Evolutionary conservation across 371 early-diverging fungal species (phyloP).

Genomic region (Circinella minor): DNA sequence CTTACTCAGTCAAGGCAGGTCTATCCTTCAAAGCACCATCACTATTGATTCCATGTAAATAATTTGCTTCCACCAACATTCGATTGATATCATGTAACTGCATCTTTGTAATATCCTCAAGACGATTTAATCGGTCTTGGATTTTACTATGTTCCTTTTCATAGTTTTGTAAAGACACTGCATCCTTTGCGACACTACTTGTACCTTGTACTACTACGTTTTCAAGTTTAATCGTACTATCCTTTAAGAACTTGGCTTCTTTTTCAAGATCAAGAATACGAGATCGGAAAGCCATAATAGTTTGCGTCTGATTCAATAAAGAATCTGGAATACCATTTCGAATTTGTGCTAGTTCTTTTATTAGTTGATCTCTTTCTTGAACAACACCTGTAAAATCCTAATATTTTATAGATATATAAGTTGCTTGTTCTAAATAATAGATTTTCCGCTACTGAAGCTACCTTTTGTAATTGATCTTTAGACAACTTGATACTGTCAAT

Average conservation of each 20-base stretch:
- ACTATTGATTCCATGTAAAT: constrained; percentile 50
- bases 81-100: constrained; percentile 72
- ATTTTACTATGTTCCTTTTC: constrained; percentile 59
- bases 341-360: constrained; percentile 68
- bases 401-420: constrained; percentile 5
- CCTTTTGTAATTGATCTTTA: constrained; percentile 69
- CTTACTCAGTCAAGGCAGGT: constrained; percentile 52
- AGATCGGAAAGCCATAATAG: constrained; percentile 52
- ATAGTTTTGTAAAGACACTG: constrained; percentile 34
- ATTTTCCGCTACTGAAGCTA: constrained; percentile 15
- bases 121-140: constrained; percentile 63
- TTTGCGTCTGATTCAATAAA: constrained; percentile 49
- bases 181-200: constrained; percentile 41
- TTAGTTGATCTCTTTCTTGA: constrained; percentile 63
- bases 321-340: constrained; percentile 58
- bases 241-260: constrained; percentile 41
- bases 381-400: constrained; percentile 65
- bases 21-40: constrained; percentile 30
- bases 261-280: constrained; percentile 55
- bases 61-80: constrained; percentile 67
- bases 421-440: neutral
- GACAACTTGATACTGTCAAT: constrained; percentile 59
- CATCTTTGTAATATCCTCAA: constrained; percentile 67
- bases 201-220: constrained; percentile 42
- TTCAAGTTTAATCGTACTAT: constrained; percentile 37